phyloP scores from a whole-genome alignment of 2,329 filamentous ascomycete species.

The Aspergillus candidus region DNA sequence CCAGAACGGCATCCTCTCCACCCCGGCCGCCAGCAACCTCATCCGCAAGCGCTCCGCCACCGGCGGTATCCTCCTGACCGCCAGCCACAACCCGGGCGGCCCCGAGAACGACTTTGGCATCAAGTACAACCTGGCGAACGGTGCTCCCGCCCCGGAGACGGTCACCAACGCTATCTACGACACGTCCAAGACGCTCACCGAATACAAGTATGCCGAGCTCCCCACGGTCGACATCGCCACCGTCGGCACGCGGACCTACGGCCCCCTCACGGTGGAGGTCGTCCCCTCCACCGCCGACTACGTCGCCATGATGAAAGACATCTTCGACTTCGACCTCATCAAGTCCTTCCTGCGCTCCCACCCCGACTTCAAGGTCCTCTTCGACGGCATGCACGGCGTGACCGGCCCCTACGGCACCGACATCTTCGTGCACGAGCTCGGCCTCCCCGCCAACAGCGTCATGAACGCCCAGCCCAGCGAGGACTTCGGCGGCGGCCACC shows the following conservation, averaged over 20 bases:
- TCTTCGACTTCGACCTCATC: conserved; percentile 96
- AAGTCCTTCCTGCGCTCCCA: conserved; percentile 84
- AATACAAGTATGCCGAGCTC: conserved; percentile 87
- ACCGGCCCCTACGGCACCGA: conserved; percentile 91
- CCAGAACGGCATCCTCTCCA: conserved; percentile 93
- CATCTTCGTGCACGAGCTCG: conserved; percentile 92
- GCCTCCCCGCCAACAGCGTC: conserved; percentile 66
- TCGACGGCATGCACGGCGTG: conserved; percentile 89
- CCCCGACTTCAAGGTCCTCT: conserved; percentile 91
- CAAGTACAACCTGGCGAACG: conserved; percentile 98
- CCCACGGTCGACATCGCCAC: conserved; percentile 77
- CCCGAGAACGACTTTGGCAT: conserved; percentile 96
- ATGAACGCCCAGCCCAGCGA: conserved; percentile 91
- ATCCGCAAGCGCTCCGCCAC: conserved; percentile 94
- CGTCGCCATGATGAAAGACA: conserved; percentile 90
- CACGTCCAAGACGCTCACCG: conserved; percentile 78
- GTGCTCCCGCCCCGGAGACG: conserved; percentile 88
- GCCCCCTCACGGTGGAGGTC: conserved; percentile 84
- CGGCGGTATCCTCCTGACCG: conserved; percentile 91
- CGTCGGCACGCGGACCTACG: conserved; percentile 79
- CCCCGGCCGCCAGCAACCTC: conserved; percentile 89
- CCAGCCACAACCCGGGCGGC: conserved; percentile 95
- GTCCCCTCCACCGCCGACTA: conserved; percentile 93
- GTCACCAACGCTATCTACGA: conserved; percentile 98
- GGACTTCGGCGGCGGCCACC: conserved; percentile 95